Conservation (phyloP, 495 filamentous ascomycete genomes). For the Penicillium cosmopolitanum region DNA sequence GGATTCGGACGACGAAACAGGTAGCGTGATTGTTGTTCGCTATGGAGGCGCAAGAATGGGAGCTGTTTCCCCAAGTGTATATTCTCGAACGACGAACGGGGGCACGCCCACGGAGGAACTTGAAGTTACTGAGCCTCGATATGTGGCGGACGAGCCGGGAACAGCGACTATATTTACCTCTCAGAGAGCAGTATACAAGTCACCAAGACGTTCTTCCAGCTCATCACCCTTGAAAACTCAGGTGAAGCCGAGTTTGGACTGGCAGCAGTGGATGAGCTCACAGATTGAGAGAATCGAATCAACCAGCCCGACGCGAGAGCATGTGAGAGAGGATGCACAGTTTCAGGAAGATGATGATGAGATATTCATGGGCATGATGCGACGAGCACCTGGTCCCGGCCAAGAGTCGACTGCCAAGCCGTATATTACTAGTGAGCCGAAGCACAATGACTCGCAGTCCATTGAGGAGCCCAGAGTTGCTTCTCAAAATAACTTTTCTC, state of each 20-base stretch:
- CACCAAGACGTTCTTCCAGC: constrained; percentile 27
- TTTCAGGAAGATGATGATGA: constrained; percentile 52
- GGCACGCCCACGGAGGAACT: constrained; percentile 33
- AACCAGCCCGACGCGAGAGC: constrained; percentile 41
- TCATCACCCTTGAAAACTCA: constrained; percentile 6
- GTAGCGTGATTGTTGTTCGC: constrained; percentile 26
- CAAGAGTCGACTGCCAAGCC: background rate
- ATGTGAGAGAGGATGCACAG: constrained; percentile 64
- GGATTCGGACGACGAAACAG: constrained; percentile 26
- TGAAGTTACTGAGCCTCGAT: constrained; percentile 9
- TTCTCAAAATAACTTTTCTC: constrained; percentile 41
- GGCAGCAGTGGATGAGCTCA: constrained; percentile 54
- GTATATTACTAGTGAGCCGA: background rate
- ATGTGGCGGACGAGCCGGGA: constrained; percentile 33
- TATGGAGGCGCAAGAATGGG: constrained; percentile 1
- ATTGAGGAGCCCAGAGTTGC: constrained; percentile 13
- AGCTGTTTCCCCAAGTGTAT: constrained; percentile 53
- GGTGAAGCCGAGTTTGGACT: constrained; percentile 41
- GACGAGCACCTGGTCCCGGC: constrained; percentile 6
- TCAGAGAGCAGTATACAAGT: constrained; percentile 43
- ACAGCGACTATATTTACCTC: constrained; percentile 51
- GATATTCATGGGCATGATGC: constrained; percentile 20
- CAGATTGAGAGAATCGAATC: constrained; percentile 45
- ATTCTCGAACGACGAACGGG: constrained; percentile 59
- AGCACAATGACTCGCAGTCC: constrained; percentile 6